These are phyloP conservation scores for Pittosporum tobira DNA, from an alignment of 129 eudicot species.

Conservation along the genomic window DNA sequence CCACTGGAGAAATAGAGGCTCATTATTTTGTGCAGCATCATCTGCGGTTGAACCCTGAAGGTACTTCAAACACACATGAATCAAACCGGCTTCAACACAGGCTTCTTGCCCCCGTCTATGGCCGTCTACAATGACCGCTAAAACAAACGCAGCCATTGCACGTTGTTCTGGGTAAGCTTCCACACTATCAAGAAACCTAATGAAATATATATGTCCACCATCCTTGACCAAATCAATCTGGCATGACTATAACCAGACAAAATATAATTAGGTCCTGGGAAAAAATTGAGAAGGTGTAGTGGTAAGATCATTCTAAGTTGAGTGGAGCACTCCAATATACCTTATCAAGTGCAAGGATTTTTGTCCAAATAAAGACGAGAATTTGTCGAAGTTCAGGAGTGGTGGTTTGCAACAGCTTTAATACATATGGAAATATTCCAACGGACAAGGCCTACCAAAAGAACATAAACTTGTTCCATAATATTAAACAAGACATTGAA, in stretches of 20 bases:
- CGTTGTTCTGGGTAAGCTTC: slow-evolving; percentile 98
- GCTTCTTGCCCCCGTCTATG: slow-evolving; percentile 93
- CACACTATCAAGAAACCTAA: slow-evolving; percentile 79
- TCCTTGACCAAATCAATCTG: slow-evolving; percentile 96
- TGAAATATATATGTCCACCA: slow-evolving; percentile 88
- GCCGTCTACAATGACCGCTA: slow-evolving; percentile 95
- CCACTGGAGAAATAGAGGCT: slow-evolving; percentile 90
- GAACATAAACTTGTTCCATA: slow-evolving; percentile 11
- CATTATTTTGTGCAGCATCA: slow-evolving; percentile 80
- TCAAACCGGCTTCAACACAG: slow-evolving; percentile 71
- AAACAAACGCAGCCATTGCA: slow-evolving; percentile 99
- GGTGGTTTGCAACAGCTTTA: slow-evolving; percentile 88
- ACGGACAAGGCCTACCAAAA: slow-evolving; percentile 94
- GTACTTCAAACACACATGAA: slow-evolving; percentile 79
- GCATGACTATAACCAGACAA: slow-evolving; percentile 57
- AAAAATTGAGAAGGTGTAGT: too few relatives aligned
- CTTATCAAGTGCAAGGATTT: slow-evolving; percentile 96
- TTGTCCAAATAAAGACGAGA: slow-evolving; percentile 96
- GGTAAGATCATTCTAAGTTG: not conserved
- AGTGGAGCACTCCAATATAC: slow-evolving; percentile 22
- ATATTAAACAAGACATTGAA: slow-evolving; percentile 1
- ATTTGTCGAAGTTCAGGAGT: slow-evolving; percentile 93
- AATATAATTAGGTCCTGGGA: too few relatives aligned
- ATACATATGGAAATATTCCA: slow-evolving; percentile 89
- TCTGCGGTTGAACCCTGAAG: slow-evolving; percentile 57